A percentile compares a stretch with the other conserved stretches of the same genome.
phyloP scores from a whole-genome alignment of 2,329 filamentous ascomycete species.

The Sclerotinia subarctica region DNA sequence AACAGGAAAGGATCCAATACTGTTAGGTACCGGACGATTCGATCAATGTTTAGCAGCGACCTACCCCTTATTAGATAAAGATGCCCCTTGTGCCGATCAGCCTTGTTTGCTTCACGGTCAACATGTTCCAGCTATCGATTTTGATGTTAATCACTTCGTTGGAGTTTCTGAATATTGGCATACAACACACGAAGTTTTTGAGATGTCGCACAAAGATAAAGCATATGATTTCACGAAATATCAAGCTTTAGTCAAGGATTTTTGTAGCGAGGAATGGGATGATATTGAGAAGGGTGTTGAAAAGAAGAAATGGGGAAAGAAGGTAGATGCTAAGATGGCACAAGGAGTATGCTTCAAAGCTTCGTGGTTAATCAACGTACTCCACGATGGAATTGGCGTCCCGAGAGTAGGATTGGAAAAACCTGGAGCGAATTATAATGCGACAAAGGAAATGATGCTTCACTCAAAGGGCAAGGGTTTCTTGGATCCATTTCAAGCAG shows the following conservation, averaged over 20 bases:
- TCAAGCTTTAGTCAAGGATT: slow-evolving; percentile 77
- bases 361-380: slow-evolving; percentile 93
- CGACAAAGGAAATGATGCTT: slow-evolving; percentile 66
- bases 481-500: slow-evolving; percentile 82
- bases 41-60: slow-evolving; percentile 79
- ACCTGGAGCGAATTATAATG: slow-evolving; percentile 57
- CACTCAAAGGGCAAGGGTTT: slow-evolving; percentile 72
- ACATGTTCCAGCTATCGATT: slow-evolving; percentile 93
- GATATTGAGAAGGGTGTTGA: slow-evolving; percentile 66
- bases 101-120: slow-evolving; percentile 89
- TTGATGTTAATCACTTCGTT: slow-evolving; percentile 95
- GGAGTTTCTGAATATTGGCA: slow-evolving; percentile 99
- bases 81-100: slow-evolving; percentile 74
- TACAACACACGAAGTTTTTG: slow-evolving; percentile 92
- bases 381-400: slow-evolving; percentile 93
- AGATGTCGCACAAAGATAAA: slow-evolving; percentile 68
- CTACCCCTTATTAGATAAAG: slow-evolving; percentile 84
- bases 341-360: slow-evolving; percentile 95
- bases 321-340: slow-evolving; percentile 69
- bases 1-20: slow-evolving; percentile 47
- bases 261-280: slow-evolving; percentile 81
- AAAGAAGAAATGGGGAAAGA: slow-evolving; percentile 69
- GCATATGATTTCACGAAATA: slow-evolving; percentile 90
- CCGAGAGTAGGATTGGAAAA: slow-evolving; percentile 79
- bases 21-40: slow-evolving; percentile 85